Evolutionary conservation across 108 stramenopile genomes (phyloP).

Genomic region (Skeletonema grethae): DNA sequence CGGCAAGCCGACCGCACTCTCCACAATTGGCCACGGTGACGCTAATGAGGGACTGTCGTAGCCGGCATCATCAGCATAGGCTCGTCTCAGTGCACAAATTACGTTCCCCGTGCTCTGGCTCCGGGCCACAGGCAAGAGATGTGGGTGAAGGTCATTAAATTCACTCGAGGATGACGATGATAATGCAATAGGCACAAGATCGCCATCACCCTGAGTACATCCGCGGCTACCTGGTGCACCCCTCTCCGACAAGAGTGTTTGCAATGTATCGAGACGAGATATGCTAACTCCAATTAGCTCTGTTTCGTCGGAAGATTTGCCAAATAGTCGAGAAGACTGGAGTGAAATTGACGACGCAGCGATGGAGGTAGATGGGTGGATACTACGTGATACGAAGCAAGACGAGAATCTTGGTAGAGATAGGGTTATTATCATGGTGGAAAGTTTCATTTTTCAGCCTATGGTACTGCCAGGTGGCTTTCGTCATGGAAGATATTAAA

Average conservation of each 20-base stretch:
- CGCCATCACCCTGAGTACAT: conserved; percentile 52
- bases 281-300: conserved; percentile 36
- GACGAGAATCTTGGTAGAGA: conserved; percentile 4
- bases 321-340: conserved; percentile 3
- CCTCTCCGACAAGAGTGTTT: conserved; percentile 58
- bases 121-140: conserved; percentile 67
- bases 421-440: conserved; percentile 1
- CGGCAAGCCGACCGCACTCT: conserved; percentile 55
- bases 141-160: conserved; percentile 69
- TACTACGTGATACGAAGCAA: conserved; percentile 7
- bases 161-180: conserved; percentile 27
- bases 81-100: conserved; percentile 74
- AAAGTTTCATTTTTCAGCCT: background rate
- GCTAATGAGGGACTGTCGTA: conserved; percentile 51
- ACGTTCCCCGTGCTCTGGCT: conserved; percentile 61
- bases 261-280: conserved; percentile 70
- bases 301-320: conserved; percentile 18
- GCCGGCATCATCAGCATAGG: conserved; percentile 63
- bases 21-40: conserved; percentile 84
- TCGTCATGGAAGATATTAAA: background rate
- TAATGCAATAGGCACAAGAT: conserved; percentile 54
- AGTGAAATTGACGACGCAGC: background rate
- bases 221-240: conserved; percentile 82
- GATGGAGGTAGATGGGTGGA: background rate
- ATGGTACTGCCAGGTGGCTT: background rate